Evolutionary conservation across 306 rosid species (phyloP).

Genomic region (Castanea crenata): DNA sequence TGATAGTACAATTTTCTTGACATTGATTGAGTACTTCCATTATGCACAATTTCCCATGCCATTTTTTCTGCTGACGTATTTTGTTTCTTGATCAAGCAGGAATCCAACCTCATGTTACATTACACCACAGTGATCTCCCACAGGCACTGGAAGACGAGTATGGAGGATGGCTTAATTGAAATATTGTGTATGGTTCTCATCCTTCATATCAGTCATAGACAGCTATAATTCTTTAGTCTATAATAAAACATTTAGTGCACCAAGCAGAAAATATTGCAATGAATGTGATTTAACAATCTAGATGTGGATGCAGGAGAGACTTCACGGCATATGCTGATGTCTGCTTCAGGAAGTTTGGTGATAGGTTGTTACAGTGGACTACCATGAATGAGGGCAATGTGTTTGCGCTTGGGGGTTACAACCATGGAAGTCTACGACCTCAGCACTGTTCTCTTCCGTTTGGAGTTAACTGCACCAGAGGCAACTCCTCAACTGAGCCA

Average conservation of each 20-base stretch:
- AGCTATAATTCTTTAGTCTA: not conserved
- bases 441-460: slow-evolving; percentile 27
- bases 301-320: slow-evolving; percentile 34
- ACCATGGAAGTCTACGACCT: slow-evolving; percentile 22
- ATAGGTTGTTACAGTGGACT: slow-evolving; percentile 52
- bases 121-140: slow-evolving; percentile 58
- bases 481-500: slow-evolving; percentile 53
- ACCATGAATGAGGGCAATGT: slow-evolving; percentile 45
- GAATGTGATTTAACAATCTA: not conserved
- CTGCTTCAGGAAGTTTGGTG: slow-evolving; percentile 55
- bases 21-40: not conserved
- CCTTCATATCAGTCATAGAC: not conserved
- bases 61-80: not conserved
- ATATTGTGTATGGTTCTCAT: slow-evolving; percentile 43
- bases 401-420: slow-evolving; percentile 23
- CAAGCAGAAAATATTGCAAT: not conserved
- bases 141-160: slow-evolving; percentile 75
- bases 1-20: not conserved
- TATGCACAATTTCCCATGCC: not conserved
- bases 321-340: slow-evolving; percentile 39
- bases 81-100: slow-evolving; percentile 33
- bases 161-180: slow-evolving; percentile 68
- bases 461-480: slow-evolving; percentile 28
- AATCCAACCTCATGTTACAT: slow-evolving; percentile 76
- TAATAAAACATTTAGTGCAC: not conserved